Evolutionary conservation across 2,329 filamentous ascomycete genomes (phyloP), one percentile per base, ranked within the genome.

Genomic region (Phialophora expanda): DNA sequence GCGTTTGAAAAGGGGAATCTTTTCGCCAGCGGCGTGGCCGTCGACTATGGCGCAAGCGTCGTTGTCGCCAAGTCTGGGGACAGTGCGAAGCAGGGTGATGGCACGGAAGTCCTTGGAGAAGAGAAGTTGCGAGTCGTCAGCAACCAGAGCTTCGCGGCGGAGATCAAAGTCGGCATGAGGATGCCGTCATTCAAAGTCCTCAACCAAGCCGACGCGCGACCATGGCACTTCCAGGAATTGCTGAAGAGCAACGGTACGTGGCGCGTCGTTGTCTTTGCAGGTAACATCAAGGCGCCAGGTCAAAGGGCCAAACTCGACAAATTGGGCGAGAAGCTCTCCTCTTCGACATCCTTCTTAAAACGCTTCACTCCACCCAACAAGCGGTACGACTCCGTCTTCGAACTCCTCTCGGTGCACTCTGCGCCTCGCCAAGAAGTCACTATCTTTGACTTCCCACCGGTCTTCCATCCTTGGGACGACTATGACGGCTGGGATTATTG

Each of bases 331-430:
- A 75, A 72, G 58, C 77, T 87, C 3, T 75, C 69, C 9, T 66
- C 69, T 0, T 75, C 76, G 0, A 54, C 72, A 0, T 76, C 78
- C 0, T 79, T 87, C 62, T 73, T 88, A 14, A 75, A 66, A n/a
- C 76, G 72, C n/a, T 79, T 79, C 57, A 84, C 81, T 0, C 79
- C 80, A 1, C 48, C 64, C 0, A 71, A 64, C 4, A 69, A 74
- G 7, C 73, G 76, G 6, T 78, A 85, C 22, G 78, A 84, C 70
- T 80, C 78, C 8, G 70, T 86, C 4, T 80, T 91, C 38, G 87
- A 90, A 38, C 77, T 90, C 0, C 74, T 90, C 1, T 85, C 87
- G 0, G 76, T 89, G 0, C 89, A 91, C 73, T 81, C 82, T 2
- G 79, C 85, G 0, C 80, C 79, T 26, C 79, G 87, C 41, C 74